Base-by-base conservation (phyloP, 2,329 filamentous ascomycete genomes). In the Aspergillus sclerotialis region DNA sequence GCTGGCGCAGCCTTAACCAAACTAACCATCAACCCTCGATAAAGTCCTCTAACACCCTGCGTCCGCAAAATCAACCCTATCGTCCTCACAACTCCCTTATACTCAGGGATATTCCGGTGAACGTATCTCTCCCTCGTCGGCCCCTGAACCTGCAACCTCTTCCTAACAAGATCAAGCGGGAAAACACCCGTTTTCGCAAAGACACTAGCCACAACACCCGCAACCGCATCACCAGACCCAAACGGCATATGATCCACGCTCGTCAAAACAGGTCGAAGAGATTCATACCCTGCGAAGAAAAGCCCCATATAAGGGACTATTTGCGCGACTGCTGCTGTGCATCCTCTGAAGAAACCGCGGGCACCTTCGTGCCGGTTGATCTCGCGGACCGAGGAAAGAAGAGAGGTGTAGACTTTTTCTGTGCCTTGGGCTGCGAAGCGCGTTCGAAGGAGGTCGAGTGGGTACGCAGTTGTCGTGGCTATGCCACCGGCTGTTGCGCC, bases 271-370 rank as follows among this genome's bases (percentile, higher is more conserved):
- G 76, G 56, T 5, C 84, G 72, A 32, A 94, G 65, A 7, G 73
- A 70, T 61, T 98, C 92, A 65, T 96, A 98, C 26, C 79, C 75
- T 21, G 84, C 76, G 63, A 98, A 98, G 68, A 98, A 96, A 2
- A 94, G 71, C 10, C 92, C 92, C 92, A 98, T 98, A 59, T 90
- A 94, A 2, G 92, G 92, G 7, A 94, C 78, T 31, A 96, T 92
- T 66, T 95, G 89, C 16, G 73, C 82, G 14, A 96, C 68, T 0
- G 82, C 87, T 2, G 90, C 89, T 1, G 75, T 75, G 21, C 94
- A 68, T 3, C 92, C 92, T 31, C 87, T 84, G 61, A 94, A 98
- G 66, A 94, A 96, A 0, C 92, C 92, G 4, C 61, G 60, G 0
- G 66, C 49, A 0, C 92, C 92, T 65, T 98, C 92, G 40, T 84